phyloP scores from a whole-genome alignment of 495 filamentous ascomycete species.

The Rhypophila decipiens region DNA sequence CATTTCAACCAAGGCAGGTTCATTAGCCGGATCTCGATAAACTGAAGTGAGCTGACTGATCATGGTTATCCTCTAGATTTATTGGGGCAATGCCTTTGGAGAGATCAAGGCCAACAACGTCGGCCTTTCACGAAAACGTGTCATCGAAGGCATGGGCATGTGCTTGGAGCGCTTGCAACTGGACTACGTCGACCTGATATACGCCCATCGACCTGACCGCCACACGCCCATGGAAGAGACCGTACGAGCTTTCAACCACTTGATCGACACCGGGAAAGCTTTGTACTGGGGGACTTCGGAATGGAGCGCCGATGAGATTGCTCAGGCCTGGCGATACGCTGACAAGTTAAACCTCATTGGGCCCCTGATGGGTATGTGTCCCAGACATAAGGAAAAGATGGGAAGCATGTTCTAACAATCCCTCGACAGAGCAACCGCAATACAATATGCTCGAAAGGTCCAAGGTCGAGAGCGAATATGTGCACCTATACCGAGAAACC shows the following conservation, averaged over 20 bases:
- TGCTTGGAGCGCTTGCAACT: conserved; percentile 59
- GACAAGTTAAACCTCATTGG: conserved; percentile 52
- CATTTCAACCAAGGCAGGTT: conserved; percentile 64
- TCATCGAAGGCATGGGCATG: conserved; percentile 56
- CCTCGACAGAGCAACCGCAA: conserved; percentile 52
- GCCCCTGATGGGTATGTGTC: conserved; percentile 36
- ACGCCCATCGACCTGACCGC: conserved; percentile 66
- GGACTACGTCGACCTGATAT: conserved; percentile 62
- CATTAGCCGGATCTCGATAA: no score
- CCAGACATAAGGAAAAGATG: no score
- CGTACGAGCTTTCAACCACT: conserved; percentile 69
- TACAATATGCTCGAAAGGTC: conserved; percentile 53
- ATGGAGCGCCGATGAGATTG: conserved; percentile 50
- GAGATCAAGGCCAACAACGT: conserved; percentile 34
- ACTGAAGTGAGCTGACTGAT: no score
- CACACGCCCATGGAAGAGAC: conserved; percentile 70
- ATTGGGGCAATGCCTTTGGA: no score
- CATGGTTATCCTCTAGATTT: no score
- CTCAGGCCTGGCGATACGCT: conserved; percentile 45
- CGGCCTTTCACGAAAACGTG: conserved; percentile 65
- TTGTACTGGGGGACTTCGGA: conserved; percentile 66
- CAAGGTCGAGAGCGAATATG: conserved; percentile 57
- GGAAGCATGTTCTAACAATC: no score
- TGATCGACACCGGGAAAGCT: conserved; percentile 58
- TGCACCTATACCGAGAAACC: conserved; percentile 52